Evolutionary conservation across 345 rosid genomes (phyloP).

Genomic region (Psidium friedrichsthalianum): DNA sequence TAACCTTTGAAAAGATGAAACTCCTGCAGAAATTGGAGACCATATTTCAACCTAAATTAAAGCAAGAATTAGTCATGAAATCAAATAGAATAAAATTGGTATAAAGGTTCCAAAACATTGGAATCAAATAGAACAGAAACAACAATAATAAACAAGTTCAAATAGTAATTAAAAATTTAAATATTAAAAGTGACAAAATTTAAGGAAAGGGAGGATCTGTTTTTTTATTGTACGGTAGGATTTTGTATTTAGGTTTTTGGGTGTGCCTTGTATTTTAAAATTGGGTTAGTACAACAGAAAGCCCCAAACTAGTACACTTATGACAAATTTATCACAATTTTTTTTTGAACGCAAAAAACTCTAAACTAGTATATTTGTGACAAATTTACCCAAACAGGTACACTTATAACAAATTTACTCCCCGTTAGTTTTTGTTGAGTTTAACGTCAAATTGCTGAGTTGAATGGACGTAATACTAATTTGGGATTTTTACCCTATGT

Average conservation of each 20-base stretch:
- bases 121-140: background rate
- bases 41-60: background rate
- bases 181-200: background rate
- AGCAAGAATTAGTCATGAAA: background rate
- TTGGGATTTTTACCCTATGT: too few relatives aligned
- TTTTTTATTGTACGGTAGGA: background rate
- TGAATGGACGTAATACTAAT: too few relatives aligned
- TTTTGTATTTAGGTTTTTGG: background rate
- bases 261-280: accelerated
- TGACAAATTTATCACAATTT: too few relatives aligned
- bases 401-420: too few relatives aligned
- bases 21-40: background rate
- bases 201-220: background rate
- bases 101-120: background rate
- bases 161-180: accelerated
- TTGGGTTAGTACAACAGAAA: too few relatives aligned
- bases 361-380: too few relatives aligned
- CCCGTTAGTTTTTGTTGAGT: too few relatives aligned
- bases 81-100: background rate
- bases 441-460: too few relatives aligned
- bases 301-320: too few relatives aligned
- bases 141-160: background rate
- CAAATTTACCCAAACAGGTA: too few relatives aligned
- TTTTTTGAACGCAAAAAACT: too few relatives aligned
- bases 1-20: background rate